These are phyloP conservation scores for Teratosphaeriaceae sp. DNA, from an alignment of 2,329 filamentous ascomycete genomes.

Conservation along the genomic window DNA sequence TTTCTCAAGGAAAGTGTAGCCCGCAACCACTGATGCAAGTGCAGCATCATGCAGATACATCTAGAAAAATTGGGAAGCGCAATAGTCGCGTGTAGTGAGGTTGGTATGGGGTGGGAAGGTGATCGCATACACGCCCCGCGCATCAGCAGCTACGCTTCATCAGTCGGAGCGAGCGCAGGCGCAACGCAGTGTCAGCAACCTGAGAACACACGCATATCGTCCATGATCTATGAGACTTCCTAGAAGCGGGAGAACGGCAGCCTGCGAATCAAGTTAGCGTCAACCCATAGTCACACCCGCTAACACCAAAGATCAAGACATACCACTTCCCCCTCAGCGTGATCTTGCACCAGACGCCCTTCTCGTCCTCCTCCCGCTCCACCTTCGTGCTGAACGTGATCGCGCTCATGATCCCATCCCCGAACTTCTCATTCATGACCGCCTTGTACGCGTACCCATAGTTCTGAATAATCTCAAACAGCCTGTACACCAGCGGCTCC, in stretches of 20 bases:
- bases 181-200: neutral
- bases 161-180: too few relatives aligned
- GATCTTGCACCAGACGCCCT: constrained; percentile 81
- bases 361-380: constrained; percentile 73
- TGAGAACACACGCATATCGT: too few relatives aligned
- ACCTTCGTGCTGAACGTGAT: constrained; percentile 87
- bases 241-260: constrained; percentile 45
- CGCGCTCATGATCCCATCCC: constrained; percentile 86
- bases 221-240: neutral
- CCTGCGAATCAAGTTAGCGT: constrained; percentile 26
- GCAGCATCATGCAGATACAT: too few relatives aligned
- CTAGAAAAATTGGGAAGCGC: neutral
- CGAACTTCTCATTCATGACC: constrained; percentile 82
- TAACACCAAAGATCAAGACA: neutral
- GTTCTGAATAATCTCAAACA: constrained; percentile 95
- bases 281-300: neutral
- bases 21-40: neutral
- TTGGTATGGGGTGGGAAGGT: neutral
- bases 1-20: too few relatives aligned
- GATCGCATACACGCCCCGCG: neutral
- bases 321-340: constrained; percentile 79
- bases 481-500: constrained; percentile 80
- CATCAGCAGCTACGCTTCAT: neutral
- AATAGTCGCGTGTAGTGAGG: neutral
- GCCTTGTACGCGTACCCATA: constrained; percentile 97